Conservation (phyloP, 2,329 filamentous ascomycete genomes). For the Apiospora malaysiana region DNA sequence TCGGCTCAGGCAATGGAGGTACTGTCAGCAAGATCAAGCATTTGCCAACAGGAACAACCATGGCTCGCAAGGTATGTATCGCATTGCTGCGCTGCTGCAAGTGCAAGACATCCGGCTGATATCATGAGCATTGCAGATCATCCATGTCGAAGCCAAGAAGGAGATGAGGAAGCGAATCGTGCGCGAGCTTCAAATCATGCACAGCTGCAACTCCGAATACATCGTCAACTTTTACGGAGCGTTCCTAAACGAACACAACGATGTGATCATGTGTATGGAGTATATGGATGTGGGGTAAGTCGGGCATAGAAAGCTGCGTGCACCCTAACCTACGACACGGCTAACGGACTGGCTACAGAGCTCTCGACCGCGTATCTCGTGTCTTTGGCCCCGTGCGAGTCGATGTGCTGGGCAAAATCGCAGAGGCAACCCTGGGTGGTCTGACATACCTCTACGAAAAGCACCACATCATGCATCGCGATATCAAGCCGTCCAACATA, state of each 20-base stretch:
- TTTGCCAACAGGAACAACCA: slow-evolving; percentile 90
- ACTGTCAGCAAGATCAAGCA: slow-evolving; percentile 99
- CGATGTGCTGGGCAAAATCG: slow-evolving; percentile 96
- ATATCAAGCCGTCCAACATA: slow-evolving; percentile 98
- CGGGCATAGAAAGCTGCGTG: background rate
- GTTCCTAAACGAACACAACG: slow-evolving; percentile 94
- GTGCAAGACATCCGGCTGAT: background rate
- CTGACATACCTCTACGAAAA: slow-evolving; percentile 94
- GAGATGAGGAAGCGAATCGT: slow-evolving; percentile 97
- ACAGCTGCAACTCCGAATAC: slow-evolving; percentile 94
- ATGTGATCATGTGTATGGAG: slow-evolving; percentile 99
- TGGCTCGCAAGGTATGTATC: slow-evolving; percentile 87
- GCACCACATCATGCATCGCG: slow-evolving; percentile 98
- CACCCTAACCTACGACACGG: slow-evolving; percentile 22
- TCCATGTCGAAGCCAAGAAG: slow-evolving; percentile 97
- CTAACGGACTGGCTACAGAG: slow-evolving; percentile 58
- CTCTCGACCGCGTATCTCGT: slow-evolving; percentile 90
- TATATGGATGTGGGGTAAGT: slow-evolving; percentile 98
- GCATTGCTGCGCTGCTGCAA: background rate
- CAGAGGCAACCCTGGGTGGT: slow-evolving; percentile 91
- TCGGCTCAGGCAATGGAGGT: slow-evolving; percentile 94
- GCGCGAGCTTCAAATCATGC: slow-evolving; percentile 96
- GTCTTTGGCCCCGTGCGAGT: slow-evolving; percentile 95
- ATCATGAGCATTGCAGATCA: slow-evolving; percentile 69
- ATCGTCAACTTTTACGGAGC: slow-evolving; percentile 98